These are phyloP conservation scores for Tetracladium maxilliforme DNA, from an alignment of 2,329 filamentous ascomycete genomes.

Conservation along the genomic window DNA sequence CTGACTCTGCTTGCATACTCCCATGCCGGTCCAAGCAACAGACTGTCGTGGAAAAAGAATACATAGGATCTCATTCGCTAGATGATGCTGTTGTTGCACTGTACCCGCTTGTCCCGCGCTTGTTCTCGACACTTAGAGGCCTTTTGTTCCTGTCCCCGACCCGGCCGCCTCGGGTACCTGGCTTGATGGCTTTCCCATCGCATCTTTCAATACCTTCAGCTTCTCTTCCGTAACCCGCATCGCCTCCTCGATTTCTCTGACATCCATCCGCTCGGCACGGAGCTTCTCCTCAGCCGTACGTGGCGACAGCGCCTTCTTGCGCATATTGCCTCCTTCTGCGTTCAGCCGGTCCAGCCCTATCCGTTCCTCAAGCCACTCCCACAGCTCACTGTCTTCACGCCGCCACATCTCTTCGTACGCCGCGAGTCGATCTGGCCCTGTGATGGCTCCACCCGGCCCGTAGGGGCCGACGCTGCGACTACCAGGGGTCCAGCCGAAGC, in stretches of 20 bases:
- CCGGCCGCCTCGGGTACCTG: too few relatives aligned
- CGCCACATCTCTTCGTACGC: constrained; percentile 93
- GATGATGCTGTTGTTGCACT: too few relatives aligned
- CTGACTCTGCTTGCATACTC: too few relatives aligned
- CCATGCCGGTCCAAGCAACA: too few relatives aligned
- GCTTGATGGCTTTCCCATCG: constrained; percentile 50
- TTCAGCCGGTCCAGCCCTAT: constrained; percentile 53
- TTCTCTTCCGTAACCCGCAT: constrained; percentile 80
- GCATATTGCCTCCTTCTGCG: constrained; percentile 18
- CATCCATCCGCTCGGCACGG: constrained; percentile 46
- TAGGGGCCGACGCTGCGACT: constrained; percentile 6
- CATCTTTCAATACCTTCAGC: constrained; percentile 59
- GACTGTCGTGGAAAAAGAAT: too few relatives aligned
- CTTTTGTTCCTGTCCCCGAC: too few relatives aligned
- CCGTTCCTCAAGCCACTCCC: constrained; percentile 86
- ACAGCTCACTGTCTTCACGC: constrained; percentile 73
- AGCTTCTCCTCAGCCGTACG: constrained; percentile 45
- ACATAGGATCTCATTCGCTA: too few relatives aligned
- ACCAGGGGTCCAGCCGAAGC: constrained; percentile 29
- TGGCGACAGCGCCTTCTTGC: constrained; percentile 35
- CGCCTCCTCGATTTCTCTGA: constrained; percentile 63
- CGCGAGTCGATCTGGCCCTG: constrained; percentile 56
- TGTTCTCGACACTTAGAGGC: too few relatives aligned
- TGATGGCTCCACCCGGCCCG: constrained; percentile 14
- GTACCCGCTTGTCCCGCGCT: too few relatives aligned